Base-by-base conservation (phyloP, 768 basidiomycete genomes). In the Rhizopogon vinicolor region DNA sequence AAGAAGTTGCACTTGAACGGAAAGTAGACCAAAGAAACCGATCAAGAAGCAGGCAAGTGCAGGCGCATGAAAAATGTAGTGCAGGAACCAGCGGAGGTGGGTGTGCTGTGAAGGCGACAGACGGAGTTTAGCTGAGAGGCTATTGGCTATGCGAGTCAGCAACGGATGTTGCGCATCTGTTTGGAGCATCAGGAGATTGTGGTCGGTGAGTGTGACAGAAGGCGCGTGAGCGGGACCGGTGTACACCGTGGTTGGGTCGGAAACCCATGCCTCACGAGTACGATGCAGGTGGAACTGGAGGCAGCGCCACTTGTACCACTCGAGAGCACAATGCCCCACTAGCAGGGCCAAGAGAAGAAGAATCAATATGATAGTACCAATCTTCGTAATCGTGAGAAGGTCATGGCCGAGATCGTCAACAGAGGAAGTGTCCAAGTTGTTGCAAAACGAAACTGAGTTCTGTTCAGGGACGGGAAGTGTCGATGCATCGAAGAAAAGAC, bases 1-100 rank as follows among this genome's bases (percentile, higher is more conserved):
- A 42, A 86, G 68, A 42, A 99, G 78, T 70, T 99, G 97, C 29
- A 96, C 75, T 71, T 98, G 78, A 31, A 98, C 85, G 33, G 86
- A 86, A 44, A 98, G 69, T 12, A 98, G 71, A 9, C 95, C 95
- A 61, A 98, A 85, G 60, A 94, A 74, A n/a, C 95, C 94, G 62
- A 98, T 91, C 58, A 94, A 81, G 68, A 99, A 85, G 65, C 94
- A 91, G 0, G 91, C 88, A 44, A 96, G 80, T 1, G 93, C 94
- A 1, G 92, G 90, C 2, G 93, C 84, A 65, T 98, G 91, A 69
- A 93, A 91, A 56, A 99, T 76, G 73, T 97, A 97, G 63, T 89
- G 81, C 64, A 90, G 77, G 72, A 96, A 92, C 92, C 93, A 99
- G 56, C 85, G 84, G 16, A 91, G 70, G 62, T 90, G 81, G 25